Conservation (phyloP, 1,284 basidiomycete genomes). For the Boletus albobrunnescens region DNA sequence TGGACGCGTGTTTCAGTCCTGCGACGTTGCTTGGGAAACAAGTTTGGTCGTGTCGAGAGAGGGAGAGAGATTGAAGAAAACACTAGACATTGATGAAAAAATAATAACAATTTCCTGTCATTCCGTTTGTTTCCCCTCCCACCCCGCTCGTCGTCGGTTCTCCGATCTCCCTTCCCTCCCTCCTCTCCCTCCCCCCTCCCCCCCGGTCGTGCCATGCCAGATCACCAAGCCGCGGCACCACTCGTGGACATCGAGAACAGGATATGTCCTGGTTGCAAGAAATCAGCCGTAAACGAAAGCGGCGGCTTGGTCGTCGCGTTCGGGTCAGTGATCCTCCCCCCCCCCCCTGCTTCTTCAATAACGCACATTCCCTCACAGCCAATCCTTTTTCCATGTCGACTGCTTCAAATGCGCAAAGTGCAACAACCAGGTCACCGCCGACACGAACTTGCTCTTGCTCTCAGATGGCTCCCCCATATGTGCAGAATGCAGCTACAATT, state of each 20-base stretch:
- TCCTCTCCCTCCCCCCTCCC: no score
- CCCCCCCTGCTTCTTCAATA: conserved; percentile 1
- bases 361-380: conserved; percentile 39
- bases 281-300: conserved; percentile 76
- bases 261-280: conserved; percentile 81
- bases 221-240: background rate
- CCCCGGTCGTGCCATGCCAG: no score
- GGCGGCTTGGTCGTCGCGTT: conserved; percentile 90
- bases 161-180: background rate
- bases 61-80: no score
- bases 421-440: conserved; percentile 75
- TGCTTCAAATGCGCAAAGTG: conserved; percentile 86
- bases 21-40: background rate
- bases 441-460: conserved; percentile 92
- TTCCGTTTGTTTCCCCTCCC: background rate
- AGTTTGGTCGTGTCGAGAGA: no score
- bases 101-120: background rate
- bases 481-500: conserved; percentile 94
- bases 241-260: conserved; percentile 50
- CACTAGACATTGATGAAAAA: background rate
- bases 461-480: conserved; percentile 97
- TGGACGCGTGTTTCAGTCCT: background rate
- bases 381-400: conserved; percentile 79
- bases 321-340: conserved; percentile 53
- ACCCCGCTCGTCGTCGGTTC: no score